These are phyloP conservation scores for Xylaria grammica DNA, from an alignment of 495 filamentous ascomycete species.

Conservation along the genomic window DNA sequence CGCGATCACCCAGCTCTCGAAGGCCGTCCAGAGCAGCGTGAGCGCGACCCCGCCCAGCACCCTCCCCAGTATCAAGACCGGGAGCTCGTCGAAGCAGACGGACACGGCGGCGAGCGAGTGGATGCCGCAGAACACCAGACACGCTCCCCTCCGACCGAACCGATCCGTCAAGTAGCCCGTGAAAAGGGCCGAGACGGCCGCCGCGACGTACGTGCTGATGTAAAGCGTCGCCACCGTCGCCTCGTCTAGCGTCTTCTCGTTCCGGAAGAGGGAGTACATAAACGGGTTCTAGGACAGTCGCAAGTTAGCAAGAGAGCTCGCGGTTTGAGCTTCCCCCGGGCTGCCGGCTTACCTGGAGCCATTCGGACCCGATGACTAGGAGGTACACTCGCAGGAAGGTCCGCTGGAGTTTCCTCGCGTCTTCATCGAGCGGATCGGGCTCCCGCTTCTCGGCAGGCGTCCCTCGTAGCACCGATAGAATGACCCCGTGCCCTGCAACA, in stretches of 20 bases:
- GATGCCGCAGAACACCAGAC: slow-evolving; percentile 48
- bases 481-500: slow-evolving; percentile 15
- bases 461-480: slow-evolving; percentile 21
- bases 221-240: slow-evolving; percentile 51
- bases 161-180: slow-evolving; percentile 52
- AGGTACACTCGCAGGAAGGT: slow-evolving; percentile 51
- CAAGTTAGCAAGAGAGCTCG: too few species aligned
- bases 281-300: slow-evolving; percentile 52
- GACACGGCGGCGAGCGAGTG: slow-evolving; percentile 54
- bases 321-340: not conserved
- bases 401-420: slow-evolving; percentile 40
- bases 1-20: slow-evolving; percentile 59
- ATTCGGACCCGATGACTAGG: slow-evolving; percentile 51
- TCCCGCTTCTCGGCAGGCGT: slow-evolving; percentile 16
- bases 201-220: slow-evolving; percentile 49
- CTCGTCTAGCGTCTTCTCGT: slow-evolving; percentile 52
- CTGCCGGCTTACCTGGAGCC: slow-evolving; percentile 46
- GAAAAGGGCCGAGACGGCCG: slow-evolving; percentile 50
- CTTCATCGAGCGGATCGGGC: slow-evolving; percentile 22
- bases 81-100: slow-evolving; percentile 43
- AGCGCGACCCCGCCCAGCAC: slow-evolving; percentile 51
- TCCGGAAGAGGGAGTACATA: slow-evolving; percentile 53
- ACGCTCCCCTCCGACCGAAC: slow-evolving; percentile 48
- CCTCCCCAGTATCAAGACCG: slow-evolving; percentile 47
- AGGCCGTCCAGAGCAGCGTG: slow-evolving; percentile 52